Evolutionary conservation across 1,284 basidiomycete species (phyloP).

Genomic region (Porodaedalea pini): DNA sequence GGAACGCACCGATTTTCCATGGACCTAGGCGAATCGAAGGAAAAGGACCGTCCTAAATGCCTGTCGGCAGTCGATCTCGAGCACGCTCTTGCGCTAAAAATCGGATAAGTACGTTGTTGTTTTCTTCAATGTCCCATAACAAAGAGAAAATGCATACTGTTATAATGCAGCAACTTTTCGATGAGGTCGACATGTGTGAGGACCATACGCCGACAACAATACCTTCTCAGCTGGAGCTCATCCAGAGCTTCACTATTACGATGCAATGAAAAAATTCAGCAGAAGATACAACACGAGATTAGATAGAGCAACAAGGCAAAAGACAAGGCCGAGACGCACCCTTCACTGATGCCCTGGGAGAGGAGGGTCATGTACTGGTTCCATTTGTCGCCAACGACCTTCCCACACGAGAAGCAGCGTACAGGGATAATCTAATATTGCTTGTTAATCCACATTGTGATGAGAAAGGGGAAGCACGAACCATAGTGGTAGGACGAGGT

Average conservation of each 20-base stretch:
- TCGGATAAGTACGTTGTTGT: too few relatives aligned
- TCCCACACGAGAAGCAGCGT: constrained; percentile 89
- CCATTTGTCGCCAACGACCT: constrained; percentile 94
- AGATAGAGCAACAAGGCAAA: neutral
- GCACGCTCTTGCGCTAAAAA: constrained; percentile 5
- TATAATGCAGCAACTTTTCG: constrained; percentile 94
- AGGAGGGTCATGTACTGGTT: constrained; percentile 78
- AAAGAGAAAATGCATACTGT: constrained; percentile 61
- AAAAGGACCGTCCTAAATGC: too few relatives aligned
- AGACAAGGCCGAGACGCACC: constrained; percentile 49
- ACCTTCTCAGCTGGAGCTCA: constrained; percentile 86
- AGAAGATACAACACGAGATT: neutral
- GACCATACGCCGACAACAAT: constrained; percentile 97
- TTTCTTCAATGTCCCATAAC: neutral
- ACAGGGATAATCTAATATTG: constrained; percentile 69
- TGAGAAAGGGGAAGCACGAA: neutral
- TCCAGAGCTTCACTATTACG: constrained; percentile 84
- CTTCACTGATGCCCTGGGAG: constrained; percentile 77
- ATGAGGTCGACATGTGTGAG: constrained; percentile 96
- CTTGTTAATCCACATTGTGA: neutral
- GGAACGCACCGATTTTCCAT: too few relatives aligned
- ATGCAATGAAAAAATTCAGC: neutral
- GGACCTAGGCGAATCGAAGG: too few relatives aligned
- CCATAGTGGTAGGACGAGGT: neutral
- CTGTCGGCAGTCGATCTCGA: constrained; percentile 9